Percentiles rank a stretch among this genome's conserved stretches.
phyloP scores from a whole-genome alignment of 805 yeast species.

The Nakazawaea ambrosiae region DNA sequence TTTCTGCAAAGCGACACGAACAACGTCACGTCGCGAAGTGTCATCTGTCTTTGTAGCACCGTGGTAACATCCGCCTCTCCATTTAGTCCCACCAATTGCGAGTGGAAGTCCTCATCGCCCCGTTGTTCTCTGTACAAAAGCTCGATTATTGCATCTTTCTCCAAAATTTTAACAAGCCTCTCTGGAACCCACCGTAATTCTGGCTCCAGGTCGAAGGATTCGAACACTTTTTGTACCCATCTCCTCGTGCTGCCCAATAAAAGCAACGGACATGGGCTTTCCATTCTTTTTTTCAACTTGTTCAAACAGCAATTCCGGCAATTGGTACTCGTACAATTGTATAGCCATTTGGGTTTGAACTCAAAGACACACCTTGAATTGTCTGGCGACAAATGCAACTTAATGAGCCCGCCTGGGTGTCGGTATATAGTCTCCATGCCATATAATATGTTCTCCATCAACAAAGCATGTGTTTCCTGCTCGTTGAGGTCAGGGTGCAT shows the following conservation, averaged over 20 bases:
- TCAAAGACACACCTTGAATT: constrained; percentile 30
- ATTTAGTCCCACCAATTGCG: constrained; percentile 24
- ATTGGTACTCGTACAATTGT: constrained; percentile 25
- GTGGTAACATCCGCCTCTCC: constrained; percentile 34
- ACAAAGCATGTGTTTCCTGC: not conserved
- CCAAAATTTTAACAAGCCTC: constrained; percentile 8
- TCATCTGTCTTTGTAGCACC: constrained; percentile 37
- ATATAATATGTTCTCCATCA: constrained; percentile 3
- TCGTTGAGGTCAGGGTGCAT: not conserved
- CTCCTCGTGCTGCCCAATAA: constrained; percentile 26
- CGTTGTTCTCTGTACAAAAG: constrained; percentile 26
- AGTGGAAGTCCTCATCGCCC: constrained; percentile 19
- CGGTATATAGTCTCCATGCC: too few relatives aligned
- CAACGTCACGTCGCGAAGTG: constrained; percentile 45
- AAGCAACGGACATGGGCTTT: constrained; percentile 35
- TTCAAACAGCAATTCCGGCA: constrained; percentile 42
- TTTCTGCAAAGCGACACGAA: constrained; percentile 33
- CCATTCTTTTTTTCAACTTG: constrained; percentile 20
- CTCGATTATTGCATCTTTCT: constrained; percentile 11
- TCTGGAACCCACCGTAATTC: not conserved
- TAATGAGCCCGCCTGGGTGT: too few relatives aligned
- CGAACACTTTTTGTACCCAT: too few relatives aligned
- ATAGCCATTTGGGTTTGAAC: constrained; percentile 48
- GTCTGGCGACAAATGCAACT: too few relatives aligned
- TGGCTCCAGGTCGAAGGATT: too few relatives aligned